Evolutionary conservation across 768 basidiomycete species (phyloP), one percentile per base, ranked within the genome.

Genomic region (Kockovaella imperatae): DNA sequence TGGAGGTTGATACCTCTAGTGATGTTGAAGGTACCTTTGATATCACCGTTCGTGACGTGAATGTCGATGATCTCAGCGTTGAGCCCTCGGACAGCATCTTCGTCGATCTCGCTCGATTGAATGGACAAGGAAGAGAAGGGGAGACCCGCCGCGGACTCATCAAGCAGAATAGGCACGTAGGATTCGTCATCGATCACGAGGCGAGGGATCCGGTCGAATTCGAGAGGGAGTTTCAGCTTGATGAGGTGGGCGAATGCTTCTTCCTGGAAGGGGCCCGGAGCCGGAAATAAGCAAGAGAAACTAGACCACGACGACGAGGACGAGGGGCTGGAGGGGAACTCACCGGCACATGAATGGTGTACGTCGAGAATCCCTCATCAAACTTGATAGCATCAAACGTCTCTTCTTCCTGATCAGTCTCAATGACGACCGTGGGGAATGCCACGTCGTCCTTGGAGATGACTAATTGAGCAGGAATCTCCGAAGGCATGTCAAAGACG

Each of bases 21-120:
- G 36, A 66, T 60, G 32, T 62, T 62, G 50, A 52, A 66, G 2
- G 32, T 53, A 5, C 64, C 64, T 1, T 42, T 47, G 25, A 66
- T 49, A 26, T 25, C 26, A 7, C 60, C 55, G 3, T 39, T 30
- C 28, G 35, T 29, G 26, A 49, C 49, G 38, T 54, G 42, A 47
- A 60, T 25, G 25, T 55, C 34, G 13, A 54, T n/a, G 14, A 35
- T n/a, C 11, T 41, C 15, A 13, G 30, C 56, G 17, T 32, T 49
- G 17, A 58, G n/a, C n/a, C 32, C 3, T 45, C 43, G 28, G 38
- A 17, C 20, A 7, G 6, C 10, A 42, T 13, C 23, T 18, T 10
- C 13, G 14, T 13, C 20, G 7, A 18, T 29, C 7, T 10, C 18
- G 20, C 41, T 10, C n/a, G 41, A 15, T 21, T 42, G 8, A 6